phyloP scores from a whole-genome alignment of 2,329 filamentous ascomycete species.

The Epichloe sibirici region DNA sequence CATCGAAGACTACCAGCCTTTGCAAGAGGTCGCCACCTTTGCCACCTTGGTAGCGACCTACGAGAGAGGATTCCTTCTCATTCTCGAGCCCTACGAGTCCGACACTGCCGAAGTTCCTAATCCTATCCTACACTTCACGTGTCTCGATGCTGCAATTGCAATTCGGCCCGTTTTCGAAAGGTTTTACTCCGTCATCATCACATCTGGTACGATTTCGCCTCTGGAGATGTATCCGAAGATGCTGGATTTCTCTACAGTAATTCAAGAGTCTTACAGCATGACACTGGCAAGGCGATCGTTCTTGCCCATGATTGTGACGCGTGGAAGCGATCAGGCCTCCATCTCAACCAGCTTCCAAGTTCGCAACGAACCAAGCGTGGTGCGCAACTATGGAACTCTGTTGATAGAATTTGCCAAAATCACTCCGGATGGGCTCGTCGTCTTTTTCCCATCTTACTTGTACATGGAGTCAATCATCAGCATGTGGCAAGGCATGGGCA shows the following conservation, averaged over 20 bases:
- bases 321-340: constrained; percentile 85
- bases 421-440: constrained; percentile 94
- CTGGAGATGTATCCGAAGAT: constrained; percentile 99
- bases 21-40: constrained; percentile 96
- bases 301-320: constrained; percentile 92
- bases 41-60: constrained; percentile 94
- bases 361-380: constrained; percentile 90
- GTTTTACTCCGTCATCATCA: constrained; percentile 97
- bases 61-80: constrained; percentile 89
- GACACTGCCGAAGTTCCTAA: constrained; percentile 93
- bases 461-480: constrained; percentile 99
- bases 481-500: constrained; percentile 99
- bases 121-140: constrained; percentile 93
- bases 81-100: constrained; percentile 94
- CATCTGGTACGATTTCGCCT: constrained; percentile 91
- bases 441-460: constrained; percentile 96
- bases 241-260: constrained; percentile 83
- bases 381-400: constrained; percentile 89
- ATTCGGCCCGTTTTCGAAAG: constrained; percentile 96
- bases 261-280: constrained; percentile 97
- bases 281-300: constrained; percentile 91
- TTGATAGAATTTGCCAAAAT: constrained; percentile 92
- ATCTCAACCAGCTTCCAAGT: constrained; percentile 93
- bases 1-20: constrained; percentile 92
- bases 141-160: constrained; percentile 91